Evolutionary conservation across 495 filamentous ascomycete species (phyloP), one percentile per base, ranked within the genome.

Genomic region (Penicillium desertorum): DNA sequence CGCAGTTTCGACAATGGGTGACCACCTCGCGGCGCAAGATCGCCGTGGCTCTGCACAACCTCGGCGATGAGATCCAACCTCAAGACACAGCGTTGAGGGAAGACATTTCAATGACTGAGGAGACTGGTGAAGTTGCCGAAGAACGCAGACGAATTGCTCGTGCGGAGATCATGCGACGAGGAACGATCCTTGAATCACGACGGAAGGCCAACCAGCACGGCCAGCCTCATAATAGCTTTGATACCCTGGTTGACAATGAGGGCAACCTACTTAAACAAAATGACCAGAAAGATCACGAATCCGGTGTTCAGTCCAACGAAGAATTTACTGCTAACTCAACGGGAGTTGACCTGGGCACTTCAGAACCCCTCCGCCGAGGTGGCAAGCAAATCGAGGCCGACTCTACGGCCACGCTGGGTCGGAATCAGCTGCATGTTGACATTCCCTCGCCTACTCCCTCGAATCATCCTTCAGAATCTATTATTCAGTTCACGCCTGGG

Each of bases 11-110:
- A 63, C 82, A 86, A 74, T 88, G 88, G 77, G 80, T 91, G 49
- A 81, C 88, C 55, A 84, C 85, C 59, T 85, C 88, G 47, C 87
- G 91, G 46, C 84, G 90, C 32, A 89, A 88, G 62, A 85, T 94
- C 56, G 89, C 89, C 36, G 69, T 90, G 56, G 89, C 89, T 16
- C 73, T 96, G 25, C 87, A 92, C 64, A 81, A 81, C 41, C 81
- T 93, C 1, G 90, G 88, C 51, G 90, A 93, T 66, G 88, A 86
- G 56, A 80, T 92, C 52, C 82, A 86, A 56, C 86, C 89, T 20
- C 63, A 63, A 27, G 63, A 70, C n/a, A 42, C 58, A 5, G 45
- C 56, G 6, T 10, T 44, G 8, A 61, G 62, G 36, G 71, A 81
- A 47, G 79, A 82, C 43, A 75, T 77, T 8, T 80, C 79, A n/a